phyloP scores from a whole-genome alignment of 768 basidiomycete genomes.

The Tulasnella calospora region DNA sequence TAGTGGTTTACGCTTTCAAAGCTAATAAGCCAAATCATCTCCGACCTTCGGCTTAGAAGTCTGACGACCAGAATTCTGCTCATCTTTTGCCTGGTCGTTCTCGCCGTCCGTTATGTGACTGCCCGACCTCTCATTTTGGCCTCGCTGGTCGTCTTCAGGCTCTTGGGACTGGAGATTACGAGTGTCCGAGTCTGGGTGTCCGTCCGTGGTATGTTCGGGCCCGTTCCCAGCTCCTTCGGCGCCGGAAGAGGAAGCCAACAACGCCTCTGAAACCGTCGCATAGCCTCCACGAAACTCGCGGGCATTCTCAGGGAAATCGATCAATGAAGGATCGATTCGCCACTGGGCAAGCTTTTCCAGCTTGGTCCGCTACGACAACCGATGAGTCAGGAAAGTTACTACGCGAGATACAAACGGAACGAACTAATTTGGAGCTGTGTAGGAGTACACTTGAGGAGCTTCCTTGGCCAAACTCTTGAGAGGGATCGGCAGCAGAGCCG shows the following conservation, averaged over 20 bases:
- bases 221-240: background rate
- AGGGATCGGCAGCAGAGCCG: too few species aligned
- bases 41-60: background rate
- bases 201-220: background rate
- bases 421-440: too few species aligned
- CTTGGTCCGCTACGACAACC: background rate
- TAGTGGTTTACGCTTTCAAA: background rate
- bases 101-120: background rate
- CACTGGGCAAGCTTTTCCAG: background rate
- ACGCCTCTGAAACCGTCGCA: background rate
- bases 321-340: background rate
- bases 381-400: too few species aligned
- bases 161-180: too few species aligned
- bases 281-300: background rate
- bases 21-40: background rate
- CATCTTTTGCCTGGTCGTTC: background rate
- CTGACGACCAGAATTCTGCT: background rate
- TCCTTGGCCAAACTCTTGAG: too few species aligned
- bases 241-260: background rate
- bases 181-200: too few species aligned
- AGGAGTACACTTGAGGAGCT: too few species aligned
- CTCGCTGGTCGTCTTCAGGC: background rate
- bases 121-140: background rate
- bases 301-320: background rate
- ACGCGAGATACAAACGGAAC: too few species aligned